Conservation (phyloP, 83 land plant genomes). For the Larix sibirica region DNA sequence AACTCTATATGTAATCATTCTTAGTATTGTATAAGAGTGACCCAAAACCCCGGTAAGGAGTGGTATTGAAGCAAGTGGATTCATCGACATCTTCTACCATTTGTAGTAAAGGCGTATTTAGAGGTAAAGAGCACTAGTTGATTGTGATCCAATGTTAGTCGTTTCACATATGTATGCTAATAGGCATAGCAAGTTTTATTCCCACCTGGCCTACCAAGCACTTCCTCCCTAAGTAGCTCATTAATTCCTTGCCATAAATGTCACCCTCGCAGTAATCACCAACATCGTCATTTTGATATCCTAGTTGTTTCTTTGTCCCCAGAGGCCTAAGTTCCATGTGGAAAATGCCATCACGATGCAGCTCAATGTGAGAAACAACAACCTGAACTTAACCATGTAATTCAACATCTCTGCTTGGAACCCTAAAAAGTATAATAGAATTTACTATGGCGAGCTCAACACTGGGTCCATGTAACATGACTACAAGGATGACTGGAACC, state of each 20-base stretch:
- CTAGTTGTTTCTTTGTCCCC: slow-evolving; percentile 59
- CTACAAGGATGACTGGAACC: slow-evolving; percentile 12
- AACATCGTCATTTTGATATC: slow-evolving; percentile 45
- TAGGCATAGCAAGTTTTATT: neutral
- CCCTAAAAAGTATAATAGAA: slow-evolving; percentile 43
- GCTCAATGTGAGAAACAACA: slow-evolving; percentile 13
- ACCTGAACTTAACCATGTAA: slow-evolving; percentile 1
- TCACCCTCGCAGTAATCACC: slow-evolving; percentile 39
- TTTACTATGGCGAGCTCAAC: slow-evolving; percentile 38
- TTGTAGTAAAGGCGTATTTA: too few species aligned
- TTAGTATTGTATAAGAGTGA: too few species aligned
- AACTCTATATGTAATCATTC: too few species aligned
- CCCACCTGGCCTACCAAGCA: slow-evolving; percentile 14
- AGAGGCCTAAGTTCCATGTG: slow-evolving; percentile 50
- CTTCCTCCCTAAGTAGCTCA: slow-evolving; percentile 37
- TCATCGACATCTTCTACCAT: too few species aligned
- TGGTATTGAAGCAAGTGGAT: too few species aligned
- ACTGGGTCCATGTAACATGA: slow-evolving; percentile 32
- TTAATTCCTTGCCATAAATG: slow-evolving; percentile 34
- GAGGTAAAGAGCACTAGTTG: too few species aligned
- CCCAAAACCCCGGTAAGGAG: too few species aligned
- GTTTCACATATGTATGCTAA: too few species aligned
- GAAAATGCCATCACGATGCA: slow-evolving; percentile 26
- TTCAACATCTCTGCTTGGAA: slow-evolving; percentile 51
- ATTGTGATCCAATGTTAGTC: too few species aligned